Percentiles rank a stretch among this genome's conserved stretches.
Conservation (phyloP, 352 stramenopile genomes). For the Phytophthora hybrid region DNA sequence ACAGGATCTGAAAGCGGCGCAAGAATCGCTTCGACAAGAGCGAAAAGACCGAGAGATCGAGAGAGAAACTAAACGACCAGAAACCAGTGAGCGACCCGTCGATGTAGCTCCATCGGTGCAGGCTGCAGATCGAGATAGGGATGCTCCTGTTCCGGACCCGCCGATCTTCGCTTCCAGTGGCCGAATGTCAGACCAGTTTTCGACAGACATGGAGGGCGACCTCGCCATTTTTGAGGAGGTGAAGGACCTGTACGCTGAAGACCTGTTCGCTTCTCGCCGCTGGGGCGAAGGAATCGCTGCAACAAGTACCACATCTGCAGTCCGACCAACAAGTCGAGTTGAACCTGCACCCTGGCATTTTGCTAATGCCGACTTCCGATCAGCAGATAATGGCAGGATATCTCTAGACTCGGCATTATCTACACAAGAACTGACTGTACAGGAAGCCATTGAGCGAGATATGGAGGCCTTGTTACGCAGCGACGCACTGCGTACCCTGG, state of each 20-base stretch:
- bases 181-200: constrained; percentile 23
- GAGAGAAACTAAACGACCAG: constrained; percentile 45
- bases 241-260: constrained; percentile 49
- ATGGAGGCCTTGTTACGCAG: constrained; percentile 30
- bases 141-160: constrained; percentile 1
- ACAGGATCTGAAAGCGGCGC: constrained; percentile 51
- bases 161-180: neutral
- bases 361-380: neutral
- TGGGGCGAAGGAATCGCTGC: constrained; percentile 18
- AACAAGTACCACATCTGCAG: constrained; percentile 2
- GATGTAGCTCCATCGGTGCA: neutral
- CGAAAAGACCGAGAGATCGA: constrained; percentile 50
- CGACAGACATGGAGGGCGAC: constrained; percentile 31
- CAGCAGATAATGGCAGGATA: neutral
- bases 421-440: constrained; percentile 28
- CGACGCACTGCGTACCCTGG: constrained; percentile 9
- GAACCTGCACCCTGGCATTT: constrained; percentile 10
- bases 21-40: constrained; percentile 62
- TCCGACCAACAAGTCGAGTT: neutral
- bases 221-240: constrained; percentile 57
- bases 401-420: constrained; percentile 1
- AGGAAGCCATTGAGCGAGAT: constrained; percentile 36
- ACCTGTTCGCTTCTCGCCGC: constrained; percentile 42
- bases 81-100: constrained; percentile 20
- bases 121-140: neutral